Evolutionary conservation across 2,329 filamentous ascomycete genomes (phyloP).

Genomic region (Whalleya microplaca): DNA sequence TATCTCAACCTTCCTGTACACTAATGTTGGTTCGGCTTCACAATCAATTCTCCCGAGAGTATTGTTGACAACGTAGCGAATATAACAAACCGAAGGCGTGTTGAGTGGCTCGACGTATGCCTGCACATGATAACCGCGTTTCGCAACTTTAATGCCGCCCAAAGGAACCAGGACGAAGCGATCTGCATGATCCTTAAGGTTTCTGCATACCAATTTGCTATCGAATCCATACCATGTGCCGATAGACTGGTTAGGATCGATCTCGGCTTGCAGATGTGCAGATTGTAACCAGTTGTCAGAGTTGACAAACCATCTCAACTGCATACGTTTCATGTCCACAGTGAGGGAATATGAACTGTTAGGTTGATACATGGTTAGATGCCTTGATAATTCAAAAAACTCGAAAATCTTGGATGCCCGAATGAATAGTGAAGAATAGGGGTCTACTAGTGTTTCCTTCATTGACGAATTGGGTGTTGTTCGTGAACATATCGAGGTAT

Average conservation of each 20-base stretch:
- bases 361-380: constrained; percentile 54
- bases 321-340: constrained; percentile 55
- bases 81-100: constrained; percentile 40
- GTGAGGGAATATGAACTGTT: constrained; percentile 29
- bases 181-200: constrained; percentile 41
- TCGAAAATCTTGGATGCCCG: constrained; percentile 49
- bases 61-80: constrained; percentile 56
- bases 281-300: constrained; percentile 46
- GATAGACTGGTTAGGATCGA: constrained; percentile 56
- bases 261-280: constrained; percentile 50
- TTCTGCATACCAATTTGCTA: constrained; percentile 61
- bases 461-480: not conserved
- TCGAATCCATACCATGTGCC: constrained; percentile 53
- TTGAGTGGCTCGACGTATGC: constrained; percentile 43
- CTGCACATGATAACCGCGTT: constrained; percentile 46
- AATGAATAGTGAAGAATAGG: constrained; percentile 45
- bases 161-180: constrained; percentile 60
- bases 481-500: constrained; percentile 21
- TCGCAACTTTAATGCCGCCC: constrained; percentile 39
- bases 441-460: constrained; percentile 49
- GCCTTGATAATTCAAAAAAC: constrained; percentile 48
- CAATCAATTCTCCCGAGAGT: constrained; percentile 60
- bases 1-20: constrained; percentile 60
- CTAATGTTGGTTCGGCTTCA: constrained; percentile 55
- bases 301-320: constrained; percentile 59